Evolutionary conservation across 1,139 yeast genomes (phyloP).

Genomic region (Suhomyces chickasaworum): DNA sequence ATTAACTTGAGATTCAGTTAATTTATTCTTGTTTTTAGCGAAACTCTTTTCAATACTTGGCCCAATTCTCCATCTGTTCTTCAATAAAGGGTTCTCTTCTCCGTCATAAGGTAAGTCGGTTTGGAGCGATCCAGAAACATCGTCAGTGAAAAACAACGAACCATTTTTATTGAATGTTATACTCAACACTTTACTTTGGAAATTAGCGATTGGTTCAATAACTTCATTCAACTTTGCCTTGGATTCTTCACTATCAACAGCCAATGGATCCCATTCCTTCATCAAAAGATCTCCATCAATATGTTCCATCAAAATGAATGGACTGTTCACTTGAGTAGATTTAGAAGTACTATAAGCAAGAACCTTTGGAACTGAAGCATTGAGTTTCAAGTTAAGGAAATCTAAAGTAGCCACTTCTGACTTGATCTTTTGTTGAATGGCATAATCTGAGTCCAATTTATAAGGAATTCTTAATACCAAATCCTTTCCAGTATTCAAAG

Average conservation of each 20-base stretch:
- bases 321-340: constrained; percentile 64
- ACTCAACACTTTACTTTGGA: constrained; percentile 54
- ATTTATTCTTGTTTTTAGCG: constrained; percentile 63
- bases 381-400: constrained; percentile 60
- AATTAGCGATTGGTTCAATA: constrained; percentile 61
- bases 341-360: constrained; percentile 68
- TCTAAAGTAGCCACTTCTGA: constrained; percentile 95
- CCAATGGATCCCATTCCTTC: constrained; percentile 88
- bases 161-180: constrained; percentile 73
- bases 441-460: constrained; percentile 62
- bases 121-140: constrained; percentile 48
- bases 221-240: constrained; percentile 54
- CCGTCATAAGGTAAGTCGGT: constrained; percentile 62
- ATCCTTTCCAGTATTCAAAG: constrained; percentile 59
- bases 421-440: constrained; percentile 67
- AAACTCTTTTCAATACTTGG: constrained; percentile 81
- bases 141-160: constrained; percentile 72
- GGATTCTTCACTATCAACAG: constrained; percentile 40
- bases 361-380: constrained; percentile 68
- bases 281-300: constrained; percentile 79
- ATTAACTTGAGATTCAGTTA: constrained; percentile 48
- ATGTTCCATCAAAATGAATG: constrained; percentile 79
- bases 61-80: constrained; percentile 84
- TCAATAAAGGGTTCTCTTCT: constrained; percentile 55
- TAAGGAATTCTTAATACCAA: constrained; percentile 86